Conservation (phyloP, 2,329 filamentous ascomycete genomes). For the Metarhizium rileyi region DNA sequence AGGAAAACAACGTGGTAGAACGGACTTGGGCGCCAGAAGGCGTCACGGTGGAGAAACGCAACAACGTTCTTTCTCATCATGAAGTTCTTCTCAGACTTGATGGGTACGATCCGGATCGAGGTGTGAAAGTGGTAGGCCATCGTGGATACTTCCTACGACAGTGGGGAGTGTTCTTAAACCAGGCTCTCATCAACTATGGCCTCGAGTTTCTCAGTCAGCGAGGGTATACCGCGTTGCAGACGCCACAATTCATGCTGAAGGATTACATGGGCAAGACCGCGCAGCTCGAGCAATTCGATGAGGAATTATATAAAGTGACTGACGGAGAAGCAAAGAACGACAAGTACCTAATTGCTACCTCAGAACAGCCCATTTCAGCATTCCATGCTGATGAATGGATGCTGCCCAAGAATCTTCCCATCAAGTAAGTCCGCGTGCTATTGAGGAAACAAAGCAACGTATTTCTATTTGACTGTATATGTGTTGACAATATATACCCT, state of each 20-base stretch:
- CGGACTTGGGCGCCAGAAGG: constrained; percentile 75
- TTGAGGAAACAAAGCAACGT: not conserved
- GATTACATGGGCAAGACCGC: constrained; percentile 98
- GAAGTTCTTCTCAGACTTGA: constrained; percentile 83
- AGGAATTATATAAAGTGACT: constrained; percentile 95
- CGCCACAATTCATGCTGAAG: constrained; percentile 89
- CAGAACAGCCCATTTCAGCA: constrained; percentile 89
- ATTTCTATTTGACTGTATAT: not conserved
- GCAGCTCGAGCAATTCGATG: constrained; percentile 93
- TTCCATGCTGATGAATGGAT: constrained; percentile 94
- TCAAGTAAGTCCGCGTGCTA: constrained; percentile 47
- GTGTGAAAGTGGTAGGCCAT: constrained; percentile 89
- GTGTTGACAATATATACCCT: constrained; percentile 16
- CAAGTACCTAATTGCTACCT: constrained; percentile 72
- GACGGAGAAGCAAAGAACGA: constrained; percentile 79
- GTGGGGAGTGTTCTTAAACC: constrained; percentile 85
- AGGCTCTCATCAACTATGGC: constrained; percentile 91
- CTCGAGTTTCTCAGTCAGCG: constrained; percentile 76
- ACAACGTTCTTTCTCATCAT: constrained; percentile 75
- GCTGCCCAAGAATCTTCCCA: constrained; percentile 70
- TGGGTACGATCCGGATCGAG: constrained; percentile 86
- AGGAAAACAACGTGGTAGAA: constrained; percentile 71
- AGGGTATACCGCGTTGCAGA: constrained; percentile 74
- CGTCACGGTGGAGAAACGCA: constrained; percentile 60
- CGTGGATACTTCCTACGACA: constrained; percentile 85